Conservation (phyloP, 352 stramenopile genomes). For the Globisporangium radiosum region DNA sequence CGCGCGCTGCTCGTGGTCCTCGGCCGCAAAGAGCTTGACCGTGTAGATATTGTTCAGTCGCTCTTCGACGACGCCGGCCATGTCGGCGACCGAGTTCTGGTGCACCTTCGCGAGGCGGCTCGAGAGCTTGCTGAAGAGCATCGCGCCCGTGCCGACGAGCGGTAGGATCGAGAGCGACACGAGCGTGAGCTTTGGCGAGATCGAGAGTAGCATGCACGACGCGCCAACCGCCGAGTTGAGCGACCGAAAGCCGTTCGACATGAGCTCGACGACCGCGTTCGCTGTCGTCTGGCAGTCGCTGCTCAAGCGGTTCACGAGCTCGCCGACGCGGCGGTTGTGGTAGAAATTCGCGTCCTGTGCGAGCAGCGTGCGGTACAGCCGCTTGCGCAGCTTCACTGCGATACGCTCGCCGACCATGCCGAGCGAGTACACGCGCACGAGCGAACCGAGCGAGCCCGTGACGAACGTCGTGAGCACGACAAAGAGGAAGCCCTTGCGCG, state of each 20-base stretch:
- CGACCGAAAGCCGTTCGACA: conserved; percentile 83
- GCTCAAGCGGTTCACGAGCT: conserved; percentile 81
- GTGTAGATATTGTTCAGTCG: conserved; percentile 86
- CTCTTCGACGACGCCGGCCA: conserved; percentile 82
- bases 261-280: conserved; percentile 81
- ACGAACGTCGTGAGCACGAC: conserved; percentile 83
- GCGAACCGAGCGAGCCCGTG: conserved; percentile 77
- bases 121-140: conserved; percentile 83
- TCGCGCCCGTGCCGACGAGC: conserved; percentile 65
- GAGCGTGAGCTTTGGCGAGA: conserved; percentile 87
- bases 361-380: conserved; percentile 72
- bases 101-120: conserved; percentile 70
- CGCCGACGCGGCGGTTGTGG: conserved; percentile 71
- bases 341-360: conserved; percentile 84
- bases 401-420: conserved; percentile 85
- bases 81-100: conserved; percentile 66
- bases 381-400: conserved; percentile 66
- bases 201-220: conserved; percentile 83
- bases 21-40: conserved; percentile 84
- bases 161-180: conserved; percentile 83
- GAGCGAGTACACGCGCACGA: conserved; percentile 85
- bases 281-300: conserved; percentile 87
- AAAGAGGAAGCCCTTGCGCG: conserved; percentile 81
- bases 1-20: conserved; percentile 52
- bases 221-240: conserved; percentile 86